Evolutionary conservation across 352 stramenopile species (phyloP), one percentile per base, ranked within the genome.

Genomic region (Pythium utonaiense): DNA sequence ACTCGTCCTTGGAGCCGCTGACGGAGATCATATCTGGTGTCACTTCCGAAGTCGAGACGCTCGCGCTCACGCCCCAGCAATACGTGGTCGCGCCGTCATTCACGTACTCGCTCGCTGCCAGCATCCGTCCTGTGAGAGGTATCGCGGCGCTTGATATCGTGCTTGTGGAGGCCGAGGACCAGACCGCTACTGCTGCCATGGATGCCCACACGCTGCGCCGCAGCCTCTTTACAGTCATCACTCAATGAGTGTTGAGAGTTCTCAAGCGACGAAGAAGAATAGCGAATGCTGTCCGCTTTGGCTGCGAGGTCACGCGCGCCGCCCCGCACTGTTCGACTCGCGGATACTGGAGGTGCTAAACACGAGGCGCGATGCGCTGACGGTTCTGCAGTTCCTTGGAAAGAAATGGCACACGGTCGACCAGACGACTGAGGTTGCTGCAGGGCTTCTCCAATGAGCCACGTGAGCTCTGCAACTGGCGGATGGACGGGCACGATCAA

Each of bases 71-170:
- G 3, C 40, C 58, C 70, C 70, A 80, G 50, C 73, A 80, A 44
- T 74, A 78, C 9, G 73, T 80, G 30, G 72, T 75, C 24, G 47
- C 16, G 36, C 69, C 69, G 16, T 77, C 66, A 22, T 66, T 62
- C 16, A 55, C 56, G 49, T 53, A 58, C 8, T 57, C 49, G 28
- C 19, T 24, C n/a, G 41, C 17, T 16, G 52, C 21, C 22, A 21
- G 24, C 48, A 41, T 28, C 33, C 28, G 22, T 27, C 14, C 17
- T 28, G 53, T 47, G 22, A 53, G 8, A 42, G 36, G 41, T 52
- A 50, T 55, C 25, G 42, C 36, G 12, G 47, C 28, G 31, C 30
- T 16, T 14, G 52, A 22, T 30, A 28, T 31, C 17, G 54, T 22
- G 24, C 30, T 25, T 9, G 13, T 51, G 5, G 36, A 6, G 8